These are phyloP conservation scores for Scutellaria barbata DNA, from an alignment of 257 asterid genomes.

Conservation along the genomic window DNA sequence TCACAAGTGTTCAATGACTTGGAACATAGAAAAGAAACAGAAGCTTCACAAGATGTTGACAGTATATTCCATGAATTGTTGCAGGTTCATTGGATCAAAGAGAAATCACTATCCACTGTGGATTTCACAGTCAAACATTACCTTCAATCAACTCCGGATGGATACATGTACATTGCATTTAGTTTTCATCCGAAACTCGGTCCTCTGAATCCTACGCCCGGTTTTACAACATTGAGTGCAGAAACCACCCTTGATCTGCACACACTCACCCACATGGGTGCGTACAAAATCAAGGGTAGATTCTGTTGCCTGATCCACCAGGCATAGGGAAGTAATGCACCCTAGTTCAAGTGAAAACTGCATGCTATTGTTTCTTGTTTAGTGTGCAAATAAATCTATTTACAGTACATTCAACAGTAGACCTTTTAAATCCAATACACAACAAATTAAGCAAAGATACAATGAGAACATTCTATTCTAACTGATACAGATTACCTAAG, in stretches of 20 bases:
- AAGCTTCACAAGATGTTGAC: constrained; percentile 24
- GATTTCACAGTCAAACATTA: constrained; percentile 14
- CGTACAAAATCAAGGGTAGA: too few species aligned
- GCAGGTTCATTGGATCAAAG: background rate
- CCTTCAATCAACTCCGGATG: background rate
- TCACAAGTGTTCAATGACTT: constrained; percentile 28
- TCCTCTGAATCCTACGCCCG: background rate
- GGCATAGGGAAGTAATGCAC: background rate
- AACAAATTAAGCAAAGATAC: constrained; percentile 33
- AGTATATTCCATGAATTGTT: background rate
- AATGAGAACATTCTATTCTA: constrained; percentile 36
- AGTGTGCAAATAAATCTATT: constrained; percentile 45
- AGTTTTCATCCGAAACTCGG: background rate
- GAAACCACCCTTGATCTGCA: too few species aligned
- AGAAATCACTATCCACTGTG: background rate
- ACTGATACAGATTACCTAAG: constrained; percentile 29
- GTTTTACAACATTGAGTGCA: too few species aligned
- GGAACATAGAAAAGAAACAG: constrained; percentile 24
- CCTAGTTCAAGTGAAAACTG: background rate
- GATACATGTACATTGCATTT: background rate
- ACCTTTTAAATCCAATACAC: constrained; percentile 26
- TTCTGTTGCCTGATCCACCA: background rate
- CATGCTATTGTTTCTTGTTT: constrained; percentile 1
- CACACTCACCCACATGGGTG: too few species aligned
- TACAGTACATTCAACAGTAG: constrained; percentile 47